Evolutionary conservation across 306 rosid species (phyloP).

Genomic region (Astragalus membranaceus): DNA sequence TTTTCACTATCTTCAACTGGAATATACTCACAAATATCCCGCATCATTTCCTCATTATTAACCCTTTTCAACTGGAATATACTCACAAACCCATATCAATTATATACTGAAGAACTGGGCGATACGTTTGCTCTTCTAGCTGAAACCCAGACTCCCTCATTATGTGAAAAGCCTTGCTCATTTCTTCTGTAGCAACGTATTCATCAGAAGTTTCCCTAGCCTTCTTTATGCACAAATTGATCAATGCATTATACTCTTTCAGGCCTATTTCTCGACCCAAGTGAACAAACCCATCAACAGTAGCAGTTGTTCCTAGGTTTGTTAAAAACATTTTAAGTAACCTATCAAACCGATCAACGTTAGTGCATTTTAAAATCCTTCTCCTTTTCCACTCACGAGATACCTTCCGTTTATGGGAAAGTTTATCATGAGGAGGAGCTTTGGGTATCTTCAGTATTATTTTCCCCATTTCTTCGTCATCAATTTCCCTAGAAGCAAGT

Average conservation of each 20-base stretch:
- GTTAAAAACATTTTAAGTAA: constrained; percentile 34
- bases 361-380: constrained; percentile 33
- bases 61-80: constrained; percentile 39
- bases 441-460: constrained; percentile 28
- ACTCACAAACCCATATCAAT: constrained; percentile 60
- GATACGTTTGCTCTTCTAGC: constrained; percentile 55
- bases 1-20: constrained; percentile 30
- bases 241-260: constrained; percentile 52
- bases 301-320: constrained; percentile 42
- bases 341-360: constrained; percentile 20
- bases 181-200: constrained; percentile 38
- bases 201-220: constrained; percentile 51
- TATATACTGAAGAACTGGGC: constrained; percentile 52
- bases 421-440: background rate
- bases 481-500: constrained; percentile 11
- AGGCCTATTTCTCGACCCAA: constrained; percentile 58
- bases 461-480: constrained; percentile 3
- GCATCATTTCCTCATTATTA: constrained; percentile 54
- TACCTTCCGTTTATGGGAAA: constrained; percentile 31
- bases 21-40: constrained; percentile 52
- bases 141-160: constrained; percentile 61
- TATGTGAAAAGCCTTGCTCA: constrained; percentile 39
- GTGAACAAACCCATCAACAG: constrained; percentile 36
- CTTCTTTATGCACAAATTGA: constrained; percentile 42
- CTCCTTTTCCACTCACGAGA: constrained; percentile 56